Evolutionary conservation across 2,329 filamentous ascomycete genomes (phyloP).

Genomic region (Sclerotinia minor): DNA sequence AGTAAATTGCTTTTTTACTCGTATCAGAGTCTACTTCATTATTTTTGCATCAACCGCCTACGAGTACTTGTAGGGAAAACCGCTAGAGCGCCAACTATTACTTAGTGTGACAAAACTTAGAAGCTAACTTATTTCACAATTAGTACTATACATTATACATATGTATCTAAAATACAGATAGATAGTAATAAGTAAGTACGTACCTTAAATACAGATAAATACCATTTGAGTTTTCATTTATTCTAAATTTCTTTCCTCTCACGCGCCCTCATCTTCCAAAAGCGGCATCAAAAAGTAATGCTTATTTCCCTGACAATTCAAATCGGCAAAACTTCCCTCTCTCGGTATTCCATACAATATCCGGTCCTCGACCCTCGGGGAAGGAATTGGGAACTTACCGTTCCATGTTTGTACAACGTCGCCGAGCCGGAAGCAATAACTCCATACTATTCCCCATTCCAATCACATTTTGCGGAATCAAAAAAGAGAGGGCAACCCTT

Average conservation of each 20-base stretch:
- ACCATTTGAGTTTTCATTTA: background rate
- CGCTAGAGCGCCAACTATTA: no score
- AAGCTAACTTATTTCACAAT: background rate
- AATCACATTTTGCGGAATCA: background rate
- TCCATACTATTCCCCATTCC: background rate
- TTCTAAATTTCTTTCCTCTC: conserved; percentile 2
- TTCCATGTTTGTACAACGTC: conserved; percentile 11
- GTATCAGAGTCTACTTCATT: background rate
- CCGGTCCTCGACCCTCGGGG: conserved; percentile 4
- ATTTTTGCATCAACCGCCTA: background rate
- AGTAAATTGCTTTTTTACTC: background rate
- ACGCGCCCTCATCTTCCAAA: background rate
- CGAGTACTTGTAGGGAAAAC: no score
- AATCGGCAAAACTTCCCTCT: conserved; percentile 21
- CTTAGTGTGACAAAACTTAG: background rate
- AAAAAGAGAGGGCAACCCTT: background rate
- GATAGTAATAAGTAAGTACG: no score
- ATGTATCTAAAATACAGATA: no score
- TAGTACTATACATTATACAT: no score
- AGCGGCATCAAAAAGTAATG: conserved; percentile 15
- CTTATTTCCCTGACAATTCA: conserved; percentile 1
- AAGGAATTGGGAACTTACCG: background rate
- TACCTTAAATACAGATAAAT: background rate
- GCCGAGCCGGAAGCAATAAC: conserved; percentile 1
- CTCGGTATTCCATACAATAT: conserved; percentile 2